Base-by-base conservation (phyloP, 495 filamentous ascomycete genomes). In the Neurospora sp. region DNA sequence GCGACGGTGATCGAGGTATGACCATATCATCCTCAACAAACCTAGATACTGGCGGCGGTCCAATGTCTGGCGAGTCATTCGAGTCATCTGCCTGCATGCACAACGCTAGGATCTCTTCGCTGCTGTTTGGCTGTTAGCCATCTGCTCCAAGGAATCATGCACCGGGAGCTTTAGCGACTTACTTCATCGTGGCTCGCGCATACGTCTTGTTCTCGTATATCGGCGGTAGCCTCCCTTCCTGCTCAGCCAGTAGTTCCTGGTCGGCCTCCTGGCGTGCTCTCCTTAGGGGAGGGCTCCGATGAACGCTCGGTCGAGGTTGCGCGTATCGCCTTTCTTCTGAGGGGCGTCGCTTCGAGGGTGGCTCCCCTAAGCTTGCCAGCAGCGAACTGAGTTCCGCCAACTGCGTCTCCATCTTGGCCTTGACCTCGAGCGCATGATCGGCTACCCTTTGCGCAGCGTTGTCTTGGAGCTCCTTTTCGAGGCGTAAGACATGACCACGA, bases 121-220 rank as follows among this genome's bases (percentile, higher is more conserved):
- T 77, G 70, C 79, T 81, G 39, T 7, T 42, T 3, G 16, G 3
- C 1, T 39, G 73, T 80, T 41, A 79, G 79, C 27, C 71, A 40
- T 20, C 7, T 16, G 16, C 38, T 71, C 9, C 27, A 18, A 35
- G 9, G 22, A 35, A 14, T 37, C 22, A 27, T 65, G 53, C 14
- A 18, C 35, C 20, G 8, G 69, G 7, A 8, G 12, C 42, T 31
- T 10, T 7, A 73, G 39, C 16, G 2, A 79, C 89, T 75, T 85
- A 96, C 92, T 90, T 92, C 73, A 96, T 81, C 3, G 93, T 94
- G 72, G 83, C 84, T 71, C 93, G 84, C 18, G 91, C 91, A 76
- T 88, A 96, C 44, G 82, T 82, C 80, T 94, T 96, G 77, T 92
- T 90, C 81, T 99, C 96, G 69, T 89, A 79, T 69, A 99, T 97